Conservation (phyloP, 2,329 filamentous ascomycete species). For the Arthrinium puccinioides region DNA sequence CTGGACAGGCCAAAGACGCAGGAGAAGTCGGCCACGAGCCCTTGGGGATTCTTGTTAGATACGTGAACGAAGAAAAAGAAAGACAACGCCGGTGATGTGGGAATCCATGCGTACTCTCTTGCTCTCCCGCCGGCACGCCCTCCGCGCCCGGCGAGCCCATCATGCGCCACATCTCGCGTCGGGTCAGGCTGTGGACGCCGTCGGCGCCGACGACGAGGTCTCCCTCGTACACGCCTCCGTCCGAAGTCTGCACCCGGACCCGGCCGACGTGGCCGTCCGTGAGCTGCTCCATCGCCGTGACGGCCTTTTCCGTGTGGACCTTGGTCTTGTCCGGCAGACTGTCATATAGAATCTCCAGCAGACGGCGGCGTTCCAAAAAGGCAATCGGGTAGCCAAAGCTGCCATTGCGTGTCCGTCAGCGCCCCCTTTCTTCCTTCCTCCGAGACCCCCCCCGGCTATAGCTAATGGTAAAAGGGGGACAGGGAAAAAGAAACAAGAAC, state of each 20-base stretch:
- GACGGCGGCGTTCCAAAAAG: neutral
- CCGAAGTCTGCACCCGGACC: slow-evolving; percentile 13
- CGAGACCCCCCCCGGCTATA: no score
- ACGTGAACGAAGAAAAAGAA: no score
- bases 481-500: neutral
- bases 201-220: slow-evolving; percentile 35
- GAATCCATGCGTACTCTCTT: neutral
- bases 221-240: slow-evolving; percentile 25
- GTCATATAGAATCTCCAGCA: neutral
- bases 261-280: no score
- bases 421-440: neutral
- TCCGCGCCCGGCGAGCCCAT: neutral
- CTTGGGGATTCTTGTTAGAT: no score
- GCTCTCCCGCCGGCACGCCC: neutral
- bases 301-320: neutral
- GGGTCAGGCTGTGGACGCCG: slow-evolving; percentile 29
- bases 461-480: no score
- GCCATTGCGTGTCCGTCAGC: neutral
- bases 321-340: slow-evolving; percentile 2
- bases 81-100: neutral
- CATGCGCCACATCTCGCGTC: slow-evolving; percentile 18
- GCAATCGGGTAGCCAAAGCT: neutral
- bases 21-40: neutral
- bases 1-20: slow-evolving; percentile 1
- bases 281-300: neutral